Base-by-base conservation (phyloP, 1,284 basidiomycete species). In the Sutorius eximius region DNA sequence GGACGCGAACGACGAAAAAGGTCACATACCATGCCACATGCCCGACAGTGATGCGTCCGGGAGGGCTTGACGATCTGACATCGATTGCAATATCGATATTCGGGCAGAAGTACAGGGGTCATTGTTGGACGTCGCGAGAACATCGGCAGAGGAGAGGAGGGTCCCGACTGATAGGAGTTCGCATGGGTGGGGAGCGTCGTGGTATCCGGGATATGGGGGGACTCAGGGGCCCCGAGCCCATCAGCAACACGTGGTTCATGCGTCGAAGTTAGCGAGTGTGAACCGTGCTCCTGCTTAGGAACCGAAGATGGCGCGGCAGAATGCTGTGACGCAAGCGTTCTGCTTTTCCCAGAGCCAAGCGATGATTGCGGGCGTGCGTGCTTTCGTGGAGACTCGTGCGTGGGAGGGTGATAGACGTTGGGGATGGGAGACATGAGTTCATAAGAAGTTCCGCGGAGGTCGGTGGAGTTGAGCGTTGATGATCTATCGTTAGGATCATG, bases 21-120 rank as follows among this genome's bases (percentile, higher is more conserved):
- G 37, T 6, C 6, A 68, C 77, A 58, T 52, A 82, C 82, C 9
- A 74, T 81, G 9, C 78, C 82, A 64, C 85, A 86, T 6, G 76
- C 71, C 30, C 79, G 72, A 64, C 86, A 88, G 64, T 88, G 85
- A 67, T 89, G 86, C 10, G 82, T 66, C 38, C 86, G 66, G 41
- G 75, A 74, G 0, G 86, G 85, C 62, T 85, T 87, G 55, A 80
- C 62, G 22, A 82, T 73, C 11, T 72, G 73, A 45, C 82, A 82
- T 37, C 65, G 71, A 22, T 58, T 58, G 59, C 83, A 83, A 59
- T 81, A 83, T 43, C 81, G 70, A 60, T 78, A 75, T 58, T 79
- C 76, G 15, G 77, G 76, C 1, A 72, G 60, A 40, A 85, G 62
- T 0, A 78, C 63, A 1, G 82, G 81, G 11, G 72, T 71, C 5